These are phyloP conservation scores for Ligustrum vulgare DNA, from an alignment of 257 asterid species.

Conservation along the genomic window DNA sequence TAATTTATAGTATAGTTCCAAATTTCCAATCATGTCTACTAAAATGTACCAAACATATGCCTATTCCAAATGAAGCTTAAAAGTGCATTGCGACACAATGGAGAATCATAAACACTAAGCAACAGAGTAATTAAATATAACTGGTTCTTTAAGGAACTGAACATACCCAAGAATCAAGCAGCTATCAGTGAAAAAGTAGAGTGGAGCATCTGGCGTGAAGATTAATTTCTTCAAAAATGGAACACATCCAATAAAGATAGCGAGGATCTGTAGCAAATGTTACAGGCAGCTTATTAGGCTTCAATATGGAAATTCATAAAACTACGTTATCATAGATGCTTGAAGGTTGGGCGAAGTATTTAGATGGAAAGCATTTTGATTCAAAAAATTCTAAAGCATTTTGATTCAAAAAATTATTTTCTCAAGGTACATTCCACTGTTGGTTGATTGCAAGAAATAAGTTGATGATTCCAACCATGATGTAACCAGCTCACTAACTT, in stretches of 20 bases:
- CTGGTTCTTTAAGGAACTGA: slow-evolving; percentile 22
- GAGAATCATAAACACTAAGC: slow-evolving; percentile 6
- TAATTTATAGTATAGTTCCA: background rate
- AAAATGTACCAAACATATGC: background rate
- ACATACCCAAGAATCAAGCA: slow-evolving; percentile 96
- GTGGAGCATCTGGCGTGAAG: slow-evolving; percentile 87
- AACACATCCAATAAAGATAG: slow-evolving; percentile 81
- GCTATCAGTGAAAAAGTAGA: slow-evolving; percentile 96
- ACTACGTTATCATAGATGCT: background rate
- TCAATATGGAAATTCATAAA: background rate
- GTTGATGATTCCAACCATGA: slow-evolving; percentile 1
- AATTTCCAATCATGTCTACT: background rate
- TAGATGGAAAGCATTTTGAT: background rate
- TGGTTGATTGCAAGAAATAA: slow-evolving; percentile 3
- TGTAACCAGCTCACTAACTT: slow-evolving; percentile 8
- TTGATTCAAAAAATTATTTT: background rate
- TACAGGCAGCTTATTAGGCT: slow-evolving; percentile 18
- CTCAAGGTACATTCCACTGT: background rate
- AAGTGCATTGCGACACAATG: background rate
- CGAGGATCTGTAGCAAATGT: slow-evolving; percentile 63
- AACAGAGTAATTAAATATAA: slow-evolving; percentile 19
- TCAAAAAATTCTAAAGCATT: background rate
- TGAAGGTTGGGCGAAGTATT: slow-evolving; percentile 1
- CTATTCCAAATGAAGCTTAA: background rate
- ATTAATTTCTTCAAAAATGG: slow-evolving; percentile 75